Percentiles rank a stretch among this genome's conserved stretches.
These are phyloP conservation scores for Wickerhamomyces bovis DNA, from an alignment of 805 yeast species.

Conservation along the genomic window DNA sequence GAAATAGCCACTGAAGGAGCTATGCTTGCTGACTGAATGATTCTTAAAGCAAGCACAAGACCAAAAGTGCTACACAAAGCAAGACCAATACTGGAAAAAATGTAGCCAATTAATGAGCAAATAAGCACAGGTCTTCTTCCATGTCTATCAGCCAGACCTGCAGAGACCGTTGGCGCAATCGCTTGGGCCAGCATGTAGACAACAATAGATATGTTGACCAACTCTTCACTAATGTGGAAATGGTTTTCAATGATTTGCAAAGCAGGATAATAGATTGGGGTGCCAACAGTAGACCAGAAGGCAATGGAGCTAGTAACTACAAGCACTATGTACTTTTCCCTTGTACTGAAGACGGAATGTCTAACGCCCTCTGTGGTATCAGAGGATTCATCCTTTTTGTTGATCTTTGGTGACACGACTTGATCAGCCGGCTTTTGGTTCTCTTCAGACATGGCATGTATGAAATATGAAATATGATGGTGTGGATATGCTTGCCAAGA, in stretches of 20 bases:
- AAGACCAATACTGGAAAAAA: conserved; percentile 59
- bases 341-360: conserved; percentile 23
- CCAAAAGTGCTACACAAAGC: conserved; percentile 54
- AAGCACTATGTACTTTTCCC: conserved; percentile 38
- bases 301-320: conserved; percentile 41
- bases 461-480: too few relatives aligned
- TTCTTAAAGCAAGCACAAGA: conserved; percentile 56
- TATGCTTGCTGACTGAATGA: conserved; percentile 72
- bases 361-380: neutral
- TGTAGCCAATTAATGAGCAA: conserved; percentile 46
- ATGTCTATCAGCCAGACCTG: conserved; percentile 58
- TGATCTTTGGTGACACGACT: neutral
- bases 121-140: conserved; percentile 72
- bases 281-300: conserved; percentile 62
- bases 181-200: conserved; percentile 77
- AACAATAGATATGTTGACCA: conserved; percentile 66
- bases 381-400: too few relatives aligned
- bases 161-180: conserved; percentile 61
- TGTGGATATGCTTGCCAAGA: too few relatives aligned
- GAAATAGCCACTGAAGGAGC: conserved; percentile 70
- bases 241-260: conserved; percentile 48
- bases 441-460: neutral
- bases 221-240: conserved; percentile 50
- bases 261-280: conserved; percentile 80
- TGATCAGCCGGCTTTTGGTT: neutral